Conservation (phyloP, 257 asterid genomes). For the Cordia subcordata region DNA sequence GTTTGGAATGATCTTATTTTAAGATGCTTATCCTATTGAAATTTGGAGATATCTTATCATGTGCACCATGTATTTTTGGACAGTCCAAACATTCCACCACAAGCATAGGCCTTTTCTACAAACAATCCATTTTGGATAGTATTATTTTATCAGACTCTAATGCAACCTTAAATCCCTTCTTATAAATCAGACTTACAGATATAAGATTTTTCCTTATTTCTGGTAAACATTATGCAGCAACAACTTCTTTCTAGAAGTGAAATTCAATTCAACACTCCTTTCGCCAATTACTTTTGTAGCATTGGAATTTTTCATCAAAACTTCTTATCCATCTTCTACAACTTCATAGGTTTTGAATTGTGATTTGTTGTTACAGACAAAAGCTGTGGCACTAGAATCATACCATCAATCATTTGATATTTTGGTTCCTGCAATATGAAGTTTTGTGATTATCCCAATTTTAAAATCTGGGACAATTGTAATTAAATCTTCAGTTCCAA, state of each 20-base stretch:
- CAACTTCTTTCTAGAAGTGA: background rate
- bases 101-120: background rate
- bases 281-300: background rate
- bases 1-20: too few species aligned
- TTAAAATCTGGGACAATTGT: background rate
- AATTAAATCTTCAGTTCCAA: background rate
- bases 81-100: background rate
- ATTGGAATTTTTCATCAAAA: background rate
- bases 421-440: background rate
- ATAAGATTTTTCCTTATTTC: background rate
- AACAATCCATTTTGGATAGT: conserved; percentile 6
- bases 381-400: conserved; percentile 7
- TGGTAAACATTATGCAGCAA: background rate
- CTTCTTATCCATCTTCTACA: background rate
- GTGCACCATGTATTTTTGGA: too few species aligned
- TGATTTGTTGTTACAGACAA: background rate
- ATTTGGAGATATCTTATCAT: too few species aligned
- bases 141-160: background rate
- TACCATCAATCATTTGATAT: background rate
- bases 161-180: background rate
- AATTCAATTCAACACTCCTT: background rate
- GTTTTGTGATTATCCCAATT: background rate
- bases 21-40: too few species aligned
- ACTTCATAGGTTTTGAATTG: background rate
- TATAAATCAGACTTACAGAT: background rate